Conservation (phyloP, 768 basidiomycete genomes). For the Gelatoporia subvermispora region DNA sequence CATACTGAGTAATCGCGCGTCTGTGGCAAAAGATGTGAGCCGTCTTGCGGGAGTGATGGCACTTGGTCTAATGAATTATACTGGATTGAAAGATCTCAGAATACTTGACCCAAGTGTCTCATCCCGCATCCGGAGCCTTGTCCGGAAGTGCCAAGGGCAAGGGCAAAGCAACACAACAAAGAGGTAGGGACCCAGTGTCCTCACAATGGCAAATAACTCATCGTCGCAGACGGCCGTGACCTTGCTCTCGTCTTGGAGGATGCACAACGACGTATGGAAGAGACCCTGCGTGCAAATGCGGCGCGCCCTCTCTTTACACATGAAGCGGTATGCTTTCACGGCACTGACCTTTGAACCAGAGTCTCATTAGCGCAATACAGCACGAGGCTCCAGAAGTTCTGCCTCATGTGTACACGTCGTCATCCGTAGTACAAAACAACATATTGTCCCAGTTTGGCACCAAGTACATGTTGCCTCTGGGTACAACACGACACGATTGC, state of each 20-base stretch:
- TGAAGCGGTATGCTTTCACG: constrained; percentile 21
- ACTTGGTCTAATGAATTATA: background rate
- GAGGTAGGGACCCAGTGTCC: constrained; percentile 3
- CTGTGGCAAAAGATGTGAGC: constrained; percentile 46
- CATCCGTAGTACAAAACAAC: constrained; percentile 51
- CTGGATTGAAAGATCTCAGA: constrained; percentile 3
- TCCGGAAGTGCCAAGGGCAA: background rate
- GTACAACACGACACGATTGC: constrained; percentile 60
- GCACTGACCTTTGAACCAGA: background rate
- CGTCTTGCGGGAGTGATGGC: background rate
- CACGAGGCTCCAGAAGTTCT: constrained; percentile 54
- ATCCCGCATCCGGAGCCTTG: background rate
- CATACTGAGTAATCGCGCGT: constrained; percentile 53
- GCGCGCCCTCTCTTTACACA: constrained; percentile 57
- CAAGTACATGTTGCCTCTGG: constrained; percentile 78
- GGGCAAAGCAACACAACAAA: constrained; percentile 8
- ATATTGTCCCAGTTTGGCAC: constrained; percentile 69
- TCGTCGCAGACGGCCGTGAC: background rate
- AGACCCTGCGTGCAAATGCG: constrained; percentile 54
- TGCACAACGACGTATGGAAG: constrained; percentile 59
- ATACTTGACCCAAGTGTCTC: background rate
- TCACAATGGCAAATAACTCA: background rate
- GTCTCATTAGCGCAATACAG: constrained; percentile 26
- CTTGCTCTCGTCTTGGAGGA: constrained; percentile 31
- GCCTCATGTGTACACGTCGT: constrained; percentile 87